Evolutionary conservation across 2,329 filamentous ascomycete species (phyloP).

Genomic region (Byssochlamys sp.): DNA sequence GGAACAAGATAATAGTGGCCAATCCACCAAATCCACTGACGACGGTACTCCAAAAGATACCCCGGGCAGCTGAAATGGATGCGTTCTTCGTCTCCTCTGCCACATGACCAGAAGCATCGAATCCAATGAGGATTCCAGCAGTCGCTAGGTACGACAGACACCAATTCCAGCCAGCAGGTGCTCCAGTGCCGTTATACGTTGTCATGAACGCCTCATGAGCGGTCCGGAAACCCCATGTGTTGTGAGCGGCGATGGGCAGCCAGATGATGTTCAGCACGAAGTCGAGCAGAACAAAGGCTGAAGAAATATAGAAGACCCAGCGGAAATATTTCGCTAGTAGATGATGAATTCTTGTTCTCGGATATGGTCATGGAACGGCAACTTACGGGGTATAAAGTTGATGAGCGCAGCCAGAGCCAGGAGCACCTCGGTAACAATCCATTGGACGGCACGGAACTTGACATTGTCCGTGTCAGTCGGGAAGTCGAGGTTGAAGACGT

Average conservation of each 20-base stretch:
- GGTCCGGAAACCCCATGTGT: slow-evolving; percentile 50
- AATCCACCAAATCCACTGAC: slow-evolving; percentile 49
- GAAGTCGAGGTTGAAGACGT: slow-evolving; percentile 48
- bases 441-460: slow-evolving; percentile 53
- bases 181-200: slow-evolving; percentile 50
- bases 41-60: slow-evolving; percentile 53
- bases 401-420: slow-evolving; percentile 42
- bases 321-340: slow-evolving; percentile 36
- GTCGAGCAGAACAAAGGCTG: slow-evolving; percentile 45
- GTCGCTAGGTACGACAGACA: slow-evolving; percentile 53
- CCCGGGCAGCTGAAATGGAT: slow-evolving; percentile 45
- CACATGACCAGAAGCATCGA: slow-evolving; percentile 53
- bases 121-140: slow-evolving; percentile 52
- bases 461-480: slow-evolving; percentile 44
- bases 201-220: slow-evolving; percentile 52
- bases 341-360: slow-evolving; percentile 21
- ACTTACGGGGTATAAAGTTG: slow-evolving; percentile 44
- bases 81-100: slow-evolving; percentile 55
- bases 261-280: slow-evolving; percentile 53
- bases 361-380: slow-evolving; percentile 20
- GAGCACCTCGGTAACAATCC: slow-evolving; percentile 48
- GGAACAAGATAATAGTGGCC: slow-evolving; percentile 47
- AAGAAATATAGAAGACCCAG: slow-evolving; percentile 44
- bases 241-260: slow-evolving; percentile 48
- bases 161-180: slow-evolving; percentile 53